A percentile compares a stretch with the other conserved stretches of the same genome.
These are phyloP conservation scores for Fusarium gaditjirri DNA, from an alignment of 2,329 filamentous ascomycete genomes.

Conservation along the genomic window DNA sequence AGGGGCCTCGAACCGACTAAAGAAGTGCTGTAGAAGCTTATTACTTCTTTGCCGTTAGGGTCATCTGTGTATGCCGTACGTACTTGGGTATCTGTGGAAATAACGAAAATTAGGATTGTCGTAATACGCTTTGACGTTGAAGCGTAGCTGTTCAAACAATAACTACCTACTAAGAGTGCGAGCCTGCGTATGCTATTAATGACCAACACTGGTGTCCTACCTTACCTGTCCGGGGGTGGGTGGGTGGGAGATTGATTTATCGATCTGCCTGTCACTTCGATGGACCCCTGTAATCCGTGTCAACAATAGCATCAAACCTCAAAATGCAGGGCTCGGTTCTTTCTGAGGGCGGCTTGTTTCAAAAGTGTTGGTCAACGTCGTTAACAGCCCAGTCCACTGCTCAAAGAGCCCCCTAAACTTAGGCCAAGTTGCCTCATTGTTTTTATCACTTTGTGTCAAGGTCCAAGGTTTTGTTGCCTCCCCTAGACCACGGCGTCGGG, in stretches of 20 bases:
- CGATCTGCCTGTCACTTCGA: constrained; percentile 5
- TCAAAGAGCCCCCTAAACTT: no score
- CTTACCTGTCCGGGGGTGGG: neutral
- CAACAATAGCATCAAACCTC: neutral
- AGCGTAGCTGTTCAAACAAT: neutral
- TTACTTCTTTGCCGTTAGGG: neutral
- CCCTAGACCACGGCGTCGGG: neutral
- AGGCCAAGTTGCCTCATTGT: no score
- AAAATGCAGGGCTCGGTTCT: constrained; percentile 8
- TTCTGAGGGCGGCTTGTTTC: constrained; percentile 1
- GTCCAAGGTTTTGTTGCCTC: no score
- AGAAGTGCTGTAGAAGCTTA: neutral
- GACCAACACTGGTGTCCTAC: neutral
- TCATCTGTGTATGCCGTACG: neutral
- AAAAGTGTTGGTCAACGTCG: constrained; percentile 28
- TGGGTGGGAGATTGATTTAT: neutral
- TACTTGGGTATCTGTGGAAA: neutral
- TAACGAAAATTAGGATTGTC: constrained; percentile 4
- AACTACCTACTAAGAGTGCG: neutral
- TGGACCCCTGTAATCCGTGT: neutral
- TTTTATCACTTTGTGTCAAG: no score
- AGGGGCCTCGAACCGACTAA: neutral
- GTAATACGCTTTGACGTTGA: constrained; percentile 10
- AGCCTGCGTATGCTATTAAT: neutral
- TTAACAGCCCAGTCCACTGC: neutral